Evolutionary conservation across 345 rosid genomes (phyloP).

Genomic region (Draba incana): DNA sequence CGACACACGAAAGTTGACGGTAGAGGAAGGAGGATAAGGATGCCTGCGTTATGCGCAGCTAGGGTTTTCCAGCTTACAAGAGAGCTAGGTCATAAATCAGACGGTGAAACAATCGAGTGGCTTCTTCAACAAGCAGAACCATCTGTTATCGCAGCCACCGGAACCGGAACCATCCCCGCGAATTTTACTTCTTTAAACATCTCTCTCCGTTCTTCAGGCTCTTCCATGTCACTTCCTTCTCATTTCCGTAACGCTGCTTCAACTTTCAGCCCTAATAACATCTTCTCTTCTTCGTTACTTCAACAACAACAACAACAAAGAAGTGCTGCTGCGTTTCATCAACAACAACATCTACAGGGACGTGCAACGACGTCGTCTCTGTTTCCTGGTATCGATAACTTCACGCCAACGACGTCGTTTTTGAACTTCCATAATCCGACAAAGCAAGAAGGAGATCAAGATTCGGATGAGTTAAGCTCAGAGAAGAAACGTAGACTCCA

Average conservation of each 20-base stretch:
- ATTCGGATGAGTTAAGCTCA: constrained; percentile 47
- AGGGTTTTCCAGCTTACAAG: constrained; percentile 94
- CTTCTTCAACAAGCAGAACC: constrained; percentile 99
- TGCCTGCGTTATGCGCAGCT: constrained; percentile 99
- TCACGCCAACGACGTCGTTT: constrained; percentile 56
- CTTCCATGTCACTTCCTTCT: constrained; percentile 85
- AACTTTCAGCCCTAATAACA: constrained; percentile 51
- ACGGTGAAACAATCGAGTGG: constrained; percentile 98
- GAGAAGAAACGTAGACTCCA: constrained; percentile 70
- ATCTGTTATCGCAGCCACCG: constrained; percentile 94
- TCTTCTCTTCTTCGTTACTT: constrained; percentile 29
- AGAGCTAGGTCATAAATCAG: constrained; percentile 92
- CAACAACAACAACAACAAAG: constrained; percentile 32
- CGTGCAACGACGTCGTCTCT: constrained; percentile 42
- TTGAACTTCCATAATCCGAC: constrained; percentile 76
- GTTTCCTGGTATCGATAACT: constrained; percentile 39
- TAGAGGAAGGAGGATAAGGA: constrained; percentile 92
- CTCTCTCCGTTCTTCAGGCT: constrained; percentile 89
- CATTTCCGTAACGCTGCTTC: constrained; percentile 68
- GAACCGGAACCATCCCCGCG: constrained; percentile 97
- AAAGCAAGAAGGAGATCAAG: constrained; percentile 59
- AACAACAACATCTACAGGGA: constrained; percentile 28
- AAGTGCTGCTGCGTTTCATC: constrained; percentile 22
- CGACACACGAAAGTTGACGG: constrained; percentile 97
- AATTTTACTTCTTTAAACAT: constrained; percentile 92